Percentiles rank a stretch among this genome's conserved stretches.
Evolutionary conservation across 768 basidiomycete species (phyloP).

Genomic region (Phallus indusiatus): DNA sequence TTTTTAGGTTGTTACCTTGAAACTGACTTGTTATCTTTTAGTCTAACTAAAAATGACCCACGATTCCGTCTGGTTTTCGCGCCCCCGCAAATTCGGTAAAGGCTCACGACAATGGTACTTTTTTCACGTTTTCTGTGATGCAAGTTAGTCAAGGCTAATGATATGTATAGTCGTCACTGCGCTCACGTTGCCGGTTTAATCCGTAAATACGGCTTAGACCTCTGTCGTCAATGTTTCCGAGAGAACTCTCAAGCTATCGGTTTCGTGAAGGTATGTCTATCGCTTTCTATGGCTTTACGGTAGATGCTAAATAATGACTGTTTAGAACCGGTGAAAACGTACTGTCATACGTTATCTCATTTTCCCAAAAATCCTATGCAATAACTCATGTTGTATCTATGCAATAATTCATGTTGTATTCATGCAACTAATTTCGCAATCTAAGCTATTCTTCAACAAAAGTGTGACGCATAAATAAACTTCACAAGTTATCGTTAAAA

Average conservation of each 20-base stretch:
- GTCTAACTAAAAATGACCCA: conserved; percentile 71
- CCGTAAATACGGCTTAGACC: conserved; percentile 93
- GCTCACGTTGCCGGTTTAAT: conserved; percentile 97
- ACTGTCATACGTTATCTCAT: no score
- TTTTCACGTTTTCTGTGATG: not conserved
- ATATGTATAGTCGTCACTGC: conserved; percentile 69
- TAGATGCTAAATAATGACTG: not conserved
- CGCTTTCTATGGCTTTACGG: not conserved
- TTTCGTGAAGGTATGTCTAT: conserved; percentile 72
- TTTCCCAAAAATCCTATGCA: no score
- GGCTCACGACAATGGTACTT: conserved; percentile 90
- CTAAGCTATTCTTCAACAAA: no score
- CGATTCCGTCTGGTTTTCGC: conserved; percentile 97
- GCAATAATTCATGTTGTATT: no score
- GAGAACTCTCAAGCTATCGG: conserved; percentile 91
- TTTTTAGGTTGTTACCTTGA: not conserved
- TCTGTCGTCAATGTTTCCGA: conserved; percentile 98
- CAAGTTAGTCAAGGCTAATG: not conserved
- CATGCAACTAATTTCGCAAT: no score
- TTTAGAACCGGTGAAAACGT: not conserved
- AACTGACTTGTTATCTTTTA: not conserved
- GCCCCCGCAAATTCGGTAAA: conserved; percentile 91
- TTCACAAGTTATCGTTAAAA: not conserved
- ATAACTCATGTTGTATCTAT: no score
- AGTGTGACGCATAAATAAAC: no score